Conservation (phyloP, 2,329 filamentous ascomycete genomes). For the Sporothrix mexicana region DNA sequence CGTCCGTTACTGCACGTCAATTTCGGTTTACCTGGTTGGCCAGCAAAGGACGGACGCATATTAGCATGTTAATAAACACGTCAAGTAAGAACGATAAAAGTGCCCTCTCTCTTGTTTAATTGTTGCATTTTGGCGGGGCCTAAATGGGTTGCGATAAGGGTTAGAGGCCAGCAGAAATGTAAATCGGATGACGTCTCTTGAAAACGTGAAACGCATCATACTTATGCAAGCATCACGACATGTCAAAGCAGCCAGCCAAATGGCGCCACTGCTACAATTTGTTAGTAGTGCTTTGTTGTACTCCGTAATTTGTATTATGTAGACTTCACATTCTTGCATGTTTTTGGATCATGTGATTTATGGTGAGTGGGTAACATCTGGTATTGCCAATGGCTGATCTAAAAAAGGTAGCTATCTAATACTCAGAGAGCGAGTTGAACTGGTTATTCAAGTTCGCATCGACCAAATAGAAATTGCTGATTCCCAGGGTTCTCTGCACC, state of each 20-base stretch:
- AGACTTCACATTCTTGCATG: constrained; percentile 3
- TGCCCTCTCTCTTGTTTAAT: background rate
- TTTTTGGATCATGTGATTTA: background rate
- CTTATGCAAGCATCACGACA: constrained; percentile 5
- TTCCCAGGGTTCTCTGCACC: constrained; percentile 34
- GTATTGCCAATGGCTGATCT: constrained; percentile 56
- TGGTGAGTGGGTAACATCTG: constrained; percentile 70
- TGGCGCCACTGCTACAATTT: background rate
- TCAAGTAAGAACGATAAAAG: background rate
- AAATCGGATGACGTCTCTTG: background rate
- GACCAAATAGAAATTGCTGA: constrained; percentile 39
- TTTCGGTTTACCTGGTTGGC: constrained; percentile 22
- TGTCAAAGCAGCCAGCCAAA: background rate
- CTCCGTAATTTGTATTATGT: background rate
- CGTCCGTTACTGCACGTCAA: background rate
- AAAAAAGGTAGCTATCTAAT: constrained; percentile 56
- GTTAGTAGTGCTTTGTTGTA: background rate
- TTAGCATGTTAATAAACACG: background rate
- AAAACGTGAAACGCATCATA: background rate
- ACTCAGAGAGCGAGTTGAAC: constrained; percentile 68
- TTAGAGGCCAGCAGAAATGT: background rate
- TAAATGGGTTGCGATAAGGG: background rate
- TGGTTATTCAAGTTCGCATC: constrained; percentile 40
- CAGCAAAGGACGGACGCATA: background rate
- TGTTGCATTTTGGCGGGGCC: background rate